These are phyloP conservation scores for Aspergillus calidoustus DNA, from an alignment of 2,329 filamentous ascomycete species.

Conservation along the genomic window DNA sequence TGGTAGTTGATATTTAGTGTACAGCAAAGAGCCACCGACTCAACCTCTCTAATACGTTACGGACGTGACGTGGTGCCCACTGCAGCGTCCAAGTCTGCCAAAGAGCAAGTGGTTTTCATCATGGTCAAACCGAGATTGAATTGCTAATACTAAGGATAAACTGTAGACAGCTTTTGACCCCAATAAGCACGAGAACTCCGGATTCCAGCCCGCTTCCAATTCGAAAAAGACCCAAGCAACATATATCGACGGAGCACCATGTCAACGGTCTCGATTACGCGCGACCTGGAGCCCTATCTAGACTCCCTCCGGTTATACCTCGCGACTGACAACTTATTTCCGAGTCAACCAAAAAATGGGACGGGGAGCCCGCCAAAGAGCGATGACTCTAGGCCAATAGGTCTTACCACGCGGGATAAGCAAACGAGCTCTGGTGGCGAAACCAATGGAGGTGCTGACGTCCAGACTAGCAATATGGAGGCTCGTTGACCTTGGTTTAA, in stretches of 20 bases:
- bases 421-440: background rate
- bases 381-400: background rate
- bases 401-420: conserved; percentile 1
- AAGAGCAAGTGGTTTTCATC: conserved; percentile 21
- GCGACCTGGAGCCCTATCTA: conserved; percentile 36
- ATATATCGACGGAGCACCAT: conserved; percentile 21
- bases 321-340: conserved; percentile 11
- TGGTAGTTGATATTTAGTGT: background rate
- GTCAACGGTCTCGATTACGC: conserved; percentile 37
- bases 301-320: conserved; percentile 36
- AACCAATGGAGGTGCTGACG: conserved; percentile 1
- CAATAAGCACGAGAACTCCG: conserved; percentile 1
- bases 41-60: conserved; percentile 8
- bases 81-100: background rate
- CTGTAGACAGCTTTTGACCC: conserved; percentile 21
- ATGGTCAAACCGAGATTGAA: conserved; percentile 19
- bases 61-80: conserved; percentile 6
- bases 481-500: background rate
- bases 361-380: conserved; percentile 1
- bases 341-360: conserved; percentile 5
- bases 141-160: conserved; percentile 25
- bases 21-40: background rate
- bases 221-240: conserved; percentile 5
- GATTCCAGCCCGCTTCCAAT: conserved; percentile 6
- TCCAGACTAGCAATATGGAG: background rate